Evolutionary conservation across 2,329 filamentous ascomycete genomes (phyloP).

Genomic region (Pezizomycotina sp.): DNA sequence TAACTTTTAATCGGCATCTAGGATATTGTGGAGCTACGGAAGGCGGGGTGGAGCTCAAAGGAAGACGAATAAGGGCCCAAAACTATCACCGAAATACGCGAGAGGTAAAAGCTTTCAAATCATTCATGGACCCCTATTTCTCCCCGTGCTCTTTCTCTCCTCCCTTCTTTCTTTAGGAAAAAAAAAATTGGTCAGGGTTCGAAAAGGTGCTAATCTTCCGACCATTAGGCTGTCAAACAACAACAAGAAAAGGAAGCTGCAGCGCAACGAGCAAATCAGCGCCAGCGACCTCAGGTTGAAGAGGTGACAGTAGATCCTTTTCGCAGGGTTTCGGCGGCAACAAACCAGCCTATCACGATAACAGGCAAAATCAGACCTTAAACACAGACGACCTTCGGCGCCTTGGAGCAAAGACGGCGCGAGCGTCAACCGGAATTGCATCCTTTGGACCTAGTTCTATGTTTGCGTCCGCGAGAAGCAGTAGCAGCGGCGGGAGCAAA

Average conservation of each 20-base stretch:
- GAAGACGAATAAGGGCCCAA: constrained; percentile 87
- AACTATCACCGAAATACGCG: constrained; percentile 83
- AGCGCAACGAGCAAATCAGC: constrained; percentile 40
- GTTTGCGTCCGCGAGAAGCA: constrained; percentile 80
- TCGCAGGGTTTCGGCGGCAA: constrained; percentile 50
- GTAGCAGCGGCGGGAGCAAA: constrained; percentile 41
- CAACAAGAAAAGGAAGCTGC: constrained; percentile 60
- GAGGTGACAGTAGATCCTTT: constrained; percentile 76
- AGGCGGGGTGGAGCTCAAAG: constrained; percentile 65
- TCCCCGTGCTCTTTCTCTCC: neutral
- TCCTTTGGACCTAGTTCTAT: constrained; percentile 70
- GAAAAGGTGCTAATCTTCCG: constrained; percentile 24
- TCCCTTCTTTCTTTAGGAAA: constrained; percentile 5
- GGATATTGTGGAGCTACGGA: constrained; percentile 75
- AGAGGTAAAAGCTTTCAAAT: constrained; percentile 39
- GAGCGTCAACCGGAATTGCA: constrained; percentile 42
- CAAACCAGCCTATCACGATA: constrained; percentile 43
- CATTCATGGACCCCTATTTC: too few species aligned
- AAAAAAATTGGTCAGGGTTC: constrained; percentile 20
- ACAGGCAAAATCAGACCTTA: constrained; percentile 61
- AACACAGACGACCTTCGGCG: constrained; percentile 82
- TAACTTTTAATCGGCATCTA: constrained; percentile 21
- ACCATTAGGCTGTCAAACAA: constrained; percentile 52
- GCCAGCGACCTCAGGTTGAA: constrained; percentile 54
- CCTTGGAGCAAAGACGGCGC: constrained; percentile 49